Evolutionary conservation across 106 monocot species (phyloP), one percentile per base, ranked within the genome.

Genomic region (Xerophyta viscosa): DNA sequence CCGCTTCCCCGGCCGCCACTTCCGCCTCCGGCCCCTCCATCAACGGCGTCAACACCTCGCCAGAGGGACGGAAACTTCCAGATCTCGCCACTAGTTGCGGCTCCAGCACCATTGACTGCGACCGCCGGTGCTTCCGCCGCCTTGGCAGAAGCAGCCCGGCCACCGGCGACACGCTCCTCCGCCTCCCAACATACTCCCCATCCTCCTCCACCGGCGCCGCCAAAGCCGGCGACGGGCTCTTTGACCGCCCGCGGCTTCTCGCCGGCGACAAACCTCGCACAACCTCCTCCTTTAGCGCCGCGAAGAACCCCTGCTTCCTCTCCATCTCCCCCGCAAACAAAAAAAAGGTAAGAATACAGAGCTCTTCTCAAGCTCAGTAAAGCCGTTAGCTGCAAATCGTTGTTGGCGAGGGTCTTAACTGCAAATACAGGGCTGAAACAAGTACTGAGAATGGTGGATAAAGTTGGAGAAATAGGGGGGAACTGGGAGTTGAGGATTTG

Each of bases 301-400:
- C 64, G 69, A 92, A 82, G 68, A 92, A 82, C 13, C 82, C 86
- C 43, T 86, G 86, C 78, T 76, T 92, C 62, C 67, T 72, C 69
- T 27, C 18, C 66, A 64, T 4, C 62, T 39, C 29, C n/a, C n/a
- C n/a, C n/a, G n/a, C n/a, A n/a, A n/a, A n/a, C n/a, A n/a, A n/a
- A n/a, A n/a, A n/a, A n/a, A n/a, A n/a, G n/a, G n/a, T n/a, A n/a
- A n/a, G n/a, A n/a, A n/a, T n/a, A n/a, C n/a, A n/a, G n/a, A n/a
- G n/a, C n/a, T n/a, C n/a, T n/a, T n/a, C n/a, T n/a, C n/a, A n/a
- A n/a, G n/a, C n/a, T n/a, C n/a, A n/a, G n/a, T n/a, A n/a, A n/a
- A n/a, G n/a, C n/a, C n/a, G n/a, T n/a, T n/a, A n/a, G n/a, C n/a
- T n/a, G n/a, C n/a, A n/a, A n/a, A n/a, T n/a, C n/a, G n/a, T n/a